phyloP scores from a whole-genome alignment of 2,329 filamentous ascomycete species.

The Celoporthe dispersa region DNA sequence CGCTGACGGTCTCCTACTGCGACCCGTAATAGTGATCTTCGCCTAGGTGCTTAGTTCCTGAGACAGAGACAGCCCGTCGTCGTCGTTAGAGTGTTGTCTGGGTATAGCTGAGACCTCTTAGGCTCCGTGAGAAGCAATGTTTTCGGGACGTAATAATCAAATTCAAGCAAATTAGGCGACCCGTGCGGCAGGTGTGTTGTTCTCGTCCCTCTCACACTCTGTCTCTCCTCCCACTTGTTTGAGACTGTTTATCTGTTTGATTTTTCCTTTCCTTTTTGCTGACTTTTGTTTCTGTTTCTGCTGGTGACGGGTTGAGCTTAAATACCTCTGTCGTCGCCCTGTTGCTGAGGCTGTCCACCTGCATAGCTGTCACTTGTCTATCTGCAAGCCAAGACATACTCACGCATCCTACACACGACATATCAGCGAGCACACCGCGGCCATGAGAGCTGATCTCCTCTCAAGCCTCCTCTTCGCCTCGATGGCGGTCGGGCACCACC shows the following conservation, averaged over 20 bases:
- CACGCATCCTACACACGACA: not conserved
- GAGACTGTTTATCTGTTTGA: not conserved
- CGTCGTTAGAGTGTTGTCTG: not conserved
- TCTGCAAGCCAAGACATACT: not conserved
- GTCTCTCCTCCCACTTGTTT: not conserved
- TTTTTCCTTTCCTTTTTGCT: not conserved
- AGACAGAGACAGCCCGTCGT: not conserved
- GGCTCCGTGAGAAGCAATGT: not conserved
- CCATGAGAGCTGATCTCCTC: not conserved
- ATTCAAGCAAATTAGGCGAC: not conserved
- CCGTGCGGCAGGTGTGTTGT: not conserved
- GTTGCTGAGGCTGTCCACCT: not conserved
- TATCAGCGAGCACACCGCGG: not conserved
- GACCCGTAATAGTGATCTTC: not conserved
- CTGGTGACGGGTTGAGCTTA: not conserved
- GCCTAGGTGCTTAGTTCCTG: not conserved
- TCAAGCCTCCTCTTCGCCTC: conserved; percentile 11
- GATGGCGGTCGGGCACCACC: conserved; percentile 2
- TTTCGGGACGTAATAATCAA: not conserved
- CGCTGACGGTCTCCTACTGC: not conserved
- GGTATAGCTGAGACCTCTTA: not conserved
- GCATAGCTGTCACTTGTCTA: not conserved
- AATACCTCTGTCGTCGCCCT: not conserved
- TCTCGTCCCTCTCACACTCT: not conserved
- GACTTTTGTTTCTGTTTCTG: not conserved